Base-by-base conservation (phyloP, 2,329 filamentous ascomycete genomes). In the Akanthomyces lecanii region DNA sequence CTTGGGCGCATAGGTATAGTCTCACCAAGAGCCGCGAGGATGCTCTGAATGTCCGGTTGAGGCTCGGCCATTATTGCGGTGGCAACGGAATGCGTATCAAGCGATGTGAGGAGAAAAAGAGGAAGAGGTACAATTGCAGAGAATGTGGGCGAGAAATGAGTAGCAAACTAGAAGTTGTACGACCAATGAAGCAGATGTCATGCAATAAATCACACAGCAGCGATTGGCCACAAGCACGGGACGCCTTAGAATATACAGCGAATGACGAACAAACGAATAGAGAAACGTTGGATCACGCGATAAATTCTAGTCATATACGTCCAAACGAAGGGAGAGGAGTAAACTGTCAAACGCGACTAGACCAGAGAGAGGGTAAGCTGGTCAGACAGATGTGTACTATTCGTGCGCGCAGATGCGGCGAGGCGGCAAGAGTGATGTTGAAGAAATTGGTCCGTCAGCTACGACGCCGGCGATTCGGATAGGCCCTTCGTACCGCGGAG, bases 1-100 rank as follows among this genome's bases (percentile, higher is more conserved):
- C 59, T 40, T 45, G 6, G 40, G 42, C 40, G 51, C 50, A 62
- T 47, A 28, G 42, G 21, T 30, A 48, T 52, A 38, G 45, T 71
- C 78, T 69, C 76, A 81, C 79, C 79, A 62, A 82, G 74, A 65
- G 79, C 79, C 63, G 79, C 79, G 66, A 82, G 73, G 64, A 82
- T 80, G 65, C 78, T 79, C 69, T 80, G 75, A 63, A 79, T 79
- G 62, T 77, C 74, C 55, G 74, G 75, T 51, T 75, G 73, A 51
- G 74, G 68, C 53, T 78, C 78, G 53, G 56, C 62, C 55, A 65
- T 65, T 50, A 59, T 65, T 51, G 59, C 38, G 47, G 25, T 51
- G 28, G 21, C 12, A 25, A 38, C 6, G 23, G 18, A 38, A 23
- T n/a, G 47, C 57, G 57, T 23, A 42, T 36, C 47, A 60, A 36